Evolutionary conservation across 1,284 basidiomycete species (phyloP), one percentile per base, ranked within the genome.

Genomic region (Ganoderma lucidum): DNA sequence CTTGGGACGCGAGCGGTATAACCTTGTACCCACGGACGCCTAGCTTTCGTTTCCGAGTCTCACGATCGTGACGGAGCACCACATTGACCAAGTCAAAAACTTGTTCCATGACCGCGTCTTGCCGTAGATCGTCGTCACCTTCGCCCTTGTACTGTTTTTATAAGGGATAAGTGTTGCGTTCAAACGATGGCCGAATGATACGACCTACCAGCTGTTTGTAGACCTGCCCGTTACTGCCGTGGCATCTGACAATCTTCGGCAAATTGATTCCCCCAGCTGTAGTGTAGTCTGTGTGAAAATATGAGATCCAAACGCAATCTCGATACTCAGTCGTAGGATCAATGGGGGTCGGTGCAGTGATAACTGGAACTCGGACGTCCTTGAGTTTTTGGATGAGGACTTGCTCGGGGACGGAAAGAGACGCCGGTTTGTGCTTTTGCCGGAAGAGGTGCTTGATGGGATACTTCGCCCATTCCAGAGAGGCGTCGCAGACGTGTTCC

Each of bases 91-190:
- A 86, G 41, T 91, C 90, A 77, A 99, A 99, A 1, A 98, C 96
- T 81, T 99, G 98, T 78, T 98, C 96, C 97, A 99, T 98, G 60
- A 99, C 96, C 0, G 97, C 97, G 78, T 99, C 97, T 81, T 99
- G 98, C 39, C 97, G 90, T 42, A 98, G 81, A 77, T 99, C 97
- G 74, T 98, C 96, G 23, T 92, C 88, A 3, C 92, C 92, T 80
- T 93, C 89, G 14, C 95, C 94, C 80, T 99, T 99, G 84, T 97
- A 98, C 95, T 98, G 73, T 3, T 42, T 45, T 28, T 4, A 6
- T 8, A 10, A 35, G 4, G n/a, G 28, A 15, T 56, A 1, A 56
- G 30, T 3, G 60, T 62, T 23, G 44, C 23, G 15, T 30, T 35
- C 65, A 19, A 45, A 41, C 28, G 23, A 17, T 19, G 15, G 30